Evolutionary conservation across 176 grass and related monocot genomes (phyloP), one percentile per base, ranked within the genome.

Genomic region (Cenchrus purpureus): DNA sequence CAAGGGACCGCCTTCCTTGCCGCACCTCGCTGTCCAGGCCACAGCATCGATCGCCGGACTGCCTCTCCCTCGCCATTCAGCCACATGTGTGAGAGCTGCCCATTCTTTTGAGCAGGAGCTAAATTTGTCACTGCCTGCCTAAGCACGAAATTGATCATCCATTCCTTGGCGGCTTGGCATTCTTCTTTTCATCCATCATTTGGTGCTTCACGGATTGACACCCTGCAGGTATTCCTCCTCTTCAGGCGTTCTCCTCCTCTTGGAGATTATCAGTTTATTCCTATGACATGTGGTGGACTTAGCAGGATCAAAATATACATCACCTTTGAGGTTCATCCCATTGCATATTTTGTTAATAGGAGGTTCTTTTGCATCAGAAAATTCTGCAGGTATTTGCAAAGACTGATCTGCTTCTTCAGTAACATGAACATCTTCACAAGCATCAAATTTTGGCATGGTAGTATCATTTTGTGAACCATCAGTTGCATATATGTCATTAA

Each of bases 121-220:
- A 99, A 79, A 51, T 92, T 92, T 52, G 89, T 91, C 42, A 99
- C 82, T 4, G 84, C 92, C 77, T 86, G 75, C 22, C 86, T 79
- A 83, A 99, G 93, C 3, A 91, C 93, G 37, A 92, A 94, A 79
- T 99, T 94, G 42, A 97, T 91, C 97, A 99, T 90, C 89, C 90
- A 99, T 69, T 99, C 97, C 32, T 34, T 34, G 32, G 32, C 32
- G 32, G 32, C 81, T 99, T 94, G 3, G 97, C 88, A 76, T 99
- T 99, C 32, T 97, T 99, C 19, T 94, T 91, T 8, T 97, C 94
- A 68, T 94, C 97, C 65, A 95, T 82, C 45, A 87, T 86, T 54
- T 97, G 94, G 78, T 99, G 97, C 86, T 71, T 96, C 57, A 99
- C 90, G 94, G 94, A 63, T 99, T 92, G 87, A 94, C 97, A 71